phyloP scores from a whole-genome alignment of 163 green algal species.

The Scenedesmus sp. region DNA sequence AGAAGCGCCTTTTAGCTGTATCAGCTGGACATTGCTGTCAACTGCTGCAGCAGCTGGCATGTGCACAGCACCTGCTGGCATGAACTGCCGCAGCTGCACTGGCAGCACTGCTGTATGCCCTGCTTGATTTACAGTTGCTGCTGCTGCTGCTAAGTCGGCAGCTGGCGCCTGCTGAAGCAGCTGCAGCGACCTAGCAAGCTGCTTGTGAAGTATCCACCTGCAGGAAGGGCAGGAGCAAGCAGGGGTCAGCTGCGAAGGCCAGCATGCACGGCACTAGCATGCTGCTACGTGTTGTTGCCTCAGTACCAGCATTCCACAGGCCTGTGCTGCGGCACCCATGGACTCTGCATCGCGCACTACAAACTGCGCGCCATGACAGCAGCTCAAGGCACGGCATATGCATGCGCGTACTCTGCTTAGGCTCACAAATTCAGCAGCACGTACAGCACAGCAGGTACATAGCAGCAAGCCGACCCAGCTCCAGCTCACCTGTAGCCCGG shows the following conservation, averaged over 20 bases:
- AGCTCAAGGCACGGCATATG: not conserved
- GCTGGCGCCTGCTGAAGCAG: not conserved
- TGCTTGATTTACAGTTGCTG: not conserved
- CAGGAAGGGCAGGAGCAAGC: not conserved
- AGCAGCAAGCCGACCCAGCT: not conserved
- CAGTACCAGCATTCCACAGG: not conserved
- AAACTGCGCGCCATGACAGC: not conserved
- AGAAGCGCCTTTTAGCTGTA: not conserved
- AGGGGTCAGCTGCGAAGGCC: not conserved
- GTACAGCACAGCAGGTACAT: too few relatives aligned
- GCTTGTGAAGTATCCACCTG: not conserved
- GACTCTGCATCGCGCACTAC: not conserved
- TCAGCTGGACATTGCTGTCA: not conserved
- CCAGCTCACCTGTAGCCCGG: conserved; percentile 22
- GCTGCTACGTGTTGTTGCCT: not conserved
- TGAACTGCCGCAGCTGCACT: not conserved
- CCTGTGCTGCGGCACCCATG: not conserved
- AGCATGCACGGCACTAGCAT: not conserved
- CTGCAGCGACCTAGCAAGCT: not conserved
- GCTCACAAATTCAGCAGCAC: not conserved
- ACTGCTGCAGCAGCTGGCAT: conserved; percentile 2
- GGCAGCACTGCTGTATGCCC: not conserved
- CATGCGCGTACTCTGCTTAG: not conserved
- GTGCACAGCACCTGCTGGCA: not conserved
- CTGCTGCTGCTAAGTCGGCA: not conserved